Conservation (phyloP, 2,329 filamentous ascomycete species). For the Hymenoscyphus salicellus region DNA sequence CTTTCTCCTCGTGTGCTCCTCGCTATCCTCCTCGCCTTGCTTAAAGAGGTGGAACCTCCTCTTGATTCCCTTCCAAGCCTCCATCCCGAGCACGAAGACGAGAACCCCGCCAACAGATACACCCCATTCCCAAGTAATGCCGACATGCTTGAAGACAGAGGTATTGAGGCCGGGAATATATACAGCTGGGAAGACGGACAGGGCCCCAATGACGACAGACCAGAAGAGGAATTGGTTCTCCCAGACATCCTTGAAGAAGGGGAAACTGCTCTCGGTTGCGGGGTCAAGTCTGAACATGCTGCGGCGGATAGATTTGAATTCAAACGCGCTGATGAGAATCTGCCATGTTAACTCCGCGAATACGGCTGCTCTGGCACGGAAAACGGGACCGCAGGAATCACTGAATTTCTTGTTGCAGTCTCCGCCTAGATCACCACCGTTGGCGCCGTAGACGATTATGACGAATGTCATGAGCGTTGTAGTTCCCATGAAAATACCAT, state of each 20-base stretch:
- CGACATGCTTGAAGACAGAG: slow-evolving; percentile 59
- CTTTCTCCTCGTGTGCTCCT: slow-evolving; percentile 20
- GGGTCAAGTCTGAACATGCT: slow-evolving; percentile 57
- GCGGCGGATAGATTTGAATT: slow-evolving; percentile 56
- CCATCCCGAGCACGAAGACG: slow-evolving; percentile 59
- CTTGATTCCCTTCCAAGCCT: slow-evolving; percentile 62
- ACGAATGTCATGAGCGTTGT: slow-evolving; percentile 50
- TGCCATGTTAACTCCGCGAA: slow-evolving; percentile 56
- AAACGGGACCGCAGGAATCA: slow-evolving; percentile 50
- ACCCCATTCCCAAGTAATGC: slow-evolving; percentile 64
- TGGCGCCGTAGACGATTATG: slow-evolving; percentile 50
- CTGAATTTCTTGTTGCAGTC: slow-evolving; percentile 53
- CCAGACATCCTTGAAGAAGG: slow-evolving; percentile 42
- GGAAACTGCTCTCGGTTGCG: slow-evolving; percentile 36
- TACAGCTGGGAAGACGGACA: slow-evolving; percentile 55
- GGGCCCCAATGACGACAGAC: slow-evolving; percentile 50
- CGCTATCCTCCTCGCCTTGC: slow-evolving; percentile 28
- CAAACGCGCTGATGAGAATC: slow-evolving; percentile 56
- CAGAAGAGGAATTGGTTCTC: slow-evolving; percentile 63
- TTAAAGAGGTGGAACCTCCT: slow-evolving; percentile 38
- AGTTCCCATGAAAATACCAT: slow-evolving; percentile 50
- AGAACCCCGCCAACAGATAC: slow-evolving; percentile 55
- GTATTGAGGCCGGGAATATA: slow-evolving; percentile 65
- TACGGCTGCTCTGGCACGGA: slow-evolving; percentile 53
- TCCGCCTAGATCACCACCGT: slow-evolving; percentile 49